Conservation (phyloP, 805 yeast genomes). For the Ascoidea rubescens region DNA sequence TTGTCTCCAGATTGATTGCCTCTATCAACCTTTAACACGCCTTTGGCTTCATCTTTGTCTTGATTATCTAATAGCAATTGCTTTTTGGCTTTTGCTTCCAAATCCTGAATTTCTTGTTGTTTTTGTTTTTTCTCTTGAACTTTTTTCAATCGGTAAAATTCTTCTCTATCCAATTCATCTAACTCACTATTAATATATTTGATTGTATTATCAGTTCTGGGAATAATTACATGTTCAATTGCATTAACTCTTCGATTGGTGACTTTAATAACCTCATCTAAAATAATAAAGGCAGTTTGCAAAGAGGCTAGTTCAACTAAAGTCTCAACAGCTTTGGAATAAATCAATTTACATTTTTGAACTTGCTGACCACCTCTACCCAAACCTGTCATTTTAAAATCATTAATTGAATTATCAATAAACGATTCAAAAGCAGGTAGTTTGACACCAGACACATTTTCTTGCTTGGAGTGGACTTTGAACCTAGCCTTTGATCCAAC, state of each 20-base stretch:
- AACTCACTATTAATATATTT: constrained; percentile 84
- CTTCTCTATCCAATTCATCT: constrained; percentile 97
- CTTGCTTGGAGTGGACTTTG: constrained; percentile 83
- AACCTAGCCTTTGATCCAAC: constrained; percentile 77
- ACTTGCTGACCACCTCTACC: constrained; percentile 99
- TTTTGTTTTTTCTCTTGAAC: constrained; percentile 90
- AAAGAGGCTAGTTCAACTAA: constrained; percentile 89
- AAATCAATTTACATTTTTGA: constrained; percentile 84
- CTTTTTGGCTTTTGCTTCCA: constrained; percentile 26
- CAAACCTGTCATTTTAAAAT: constrained; percentile 89
- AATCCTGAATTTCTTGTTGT: constrained; percentile 54
- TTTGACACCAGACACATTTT: constrained; percentile 91
- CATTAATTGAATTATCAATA: constrained; percentile 76
- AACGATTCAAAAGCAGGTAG: constrained; percentile 85
- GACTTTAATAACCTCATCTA: constrained; percentile 95
- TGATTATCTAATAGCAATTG: constrained; percentile 9
- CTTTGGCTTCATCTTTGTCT: constrained; percentile 12
- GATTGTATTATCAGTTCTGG: constrained; percentile 94
- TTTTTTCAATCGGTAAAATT: constrained; percentile 89
- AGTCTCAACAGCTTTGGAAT: constrained; percentile 94
- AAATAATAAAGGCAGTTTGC: constrained; percentile 91
- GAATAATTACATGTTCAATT: constrained; percentile 94
- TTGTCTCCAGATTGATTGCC: neutral
- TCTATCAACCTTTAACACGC: too few species aligned
- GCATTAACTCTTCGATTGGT: constrained; percentile 98